Evolutionary conservation across 1,284 basidiomycete genomes (phyloP).

Genomic region (Cryptococcus maquisensis): DNA sequence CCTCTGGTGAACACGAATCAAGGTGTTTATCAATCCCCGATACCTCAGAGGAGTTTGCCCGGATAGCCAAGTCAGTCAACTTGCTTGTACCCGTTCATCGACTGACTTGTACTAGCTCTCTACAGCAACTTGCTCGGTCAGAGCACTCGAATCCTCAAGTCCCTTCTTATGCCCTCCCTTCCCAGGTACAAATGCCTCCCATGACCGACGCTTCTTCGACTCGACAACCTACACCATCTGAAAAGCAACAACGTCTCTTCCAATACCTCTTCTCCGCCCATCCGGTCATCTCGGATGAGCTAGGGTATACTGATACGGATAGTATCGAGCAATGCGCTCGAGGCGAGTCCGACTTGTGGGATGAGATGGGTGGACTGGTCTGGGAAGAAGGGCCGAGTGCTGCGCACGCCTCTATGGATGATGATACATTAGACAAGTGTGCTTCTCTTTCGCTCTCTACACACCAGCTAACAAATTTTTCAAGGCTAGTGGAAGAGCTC

Average conservation of each 20-base stretch:
- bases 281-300: slow-evolving; percentile 30
- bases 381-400: slow-evolving; percentile 38
- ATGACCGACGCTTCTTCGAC: background rate
- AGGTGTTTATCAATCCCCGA: too few relatives aligned
- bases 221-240: slow-evolving; percentile 2
- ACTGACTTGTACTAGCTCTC: background rate
- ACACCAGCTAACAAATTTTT: background rate
- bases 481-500: slow-evolving; percentile 77
- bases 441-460: background rate
- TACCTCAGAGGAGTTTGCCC: too few relatives aligned
- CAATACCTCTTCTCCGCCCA: slow-evolving; percentile 43
- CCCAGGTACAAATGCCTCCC: background rate
- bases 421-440: slow-evolving; percentile 26
- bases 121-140: background rate
- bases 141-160: background rate
- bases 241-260: slow-evolving; percentile 32
- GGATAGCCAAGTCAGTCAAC: too few relatives aligned
- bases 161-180: background rate
- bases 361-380: slow-evolving; percentile 30
- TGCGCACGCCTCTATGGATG: slow-evolving; percentile 24
- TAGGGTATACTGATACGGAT: slow-evolving; percentile 39
- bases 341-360: slow-evolving; percentile 34
- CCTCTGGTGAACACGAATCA: too few relatives aligned
- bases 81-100: too few relatives aligned
- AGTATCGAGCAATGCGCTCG: slow-evolving; percentile 24